A percentile compares a stretch with the other conserved stretches of the same genome.
phyloP scores from a whole-genome alignment of 208 protist species.

The Trypanosoma theileri region DNA sequence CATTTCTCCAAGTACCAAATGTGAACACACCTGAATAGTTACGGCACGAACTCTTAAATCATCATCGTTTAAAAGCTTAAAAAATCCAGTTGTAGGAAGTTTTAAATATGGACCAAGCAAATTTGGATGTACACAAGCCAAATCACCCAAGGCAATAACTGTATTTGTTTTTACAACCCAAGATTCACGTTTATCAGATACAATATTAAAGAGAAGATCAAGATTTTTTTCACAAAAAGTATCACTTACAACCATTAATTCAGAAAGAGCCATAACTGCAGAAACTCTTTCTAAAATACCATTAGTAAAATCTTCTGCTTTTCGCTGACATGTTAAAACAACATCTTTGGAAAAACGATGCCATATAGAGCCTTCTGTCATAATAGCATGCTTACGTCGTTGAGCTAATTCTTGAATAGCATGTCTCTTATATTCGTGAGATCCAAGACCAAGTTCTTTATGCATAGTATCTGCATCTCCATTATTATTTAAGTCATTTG shows the following conservation, averaged over 20 bases:
- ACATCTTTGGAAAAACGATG: conserved; percentile 49
- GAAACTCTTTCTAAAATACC: conserved; percentile 68
- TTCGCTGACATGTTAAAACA: conserved; percentile 55
- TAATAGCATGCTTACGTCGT: conserved; percentile 65
- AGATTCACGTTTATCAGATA: conserved; percentile 66
- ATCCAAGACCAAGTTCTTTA: conserved; percentile 83
- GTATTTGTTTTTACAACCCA: conserved; percentile 90
- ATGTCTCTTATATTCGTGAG: conserved; percentile 77
- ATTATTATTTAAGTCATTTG: conserved; percentile 2
- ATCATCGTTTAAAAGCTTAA: conserved; percentile 82
- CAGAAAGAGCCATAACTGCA: conserved; percentile 77
- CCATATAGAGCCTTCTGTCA: conserved; percentile 79
- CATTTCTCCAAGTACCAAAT: conserved; percentile 89
- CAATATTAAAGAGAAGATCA: conserved; percentile 77
- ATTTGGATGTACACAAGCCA: conserved; percentile 89
- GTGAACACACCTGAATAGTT: conserved; percentile 91
- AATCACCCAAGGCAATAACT: conserved; percentile 85
- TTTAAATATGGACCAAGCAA: conserved; percentile 78
- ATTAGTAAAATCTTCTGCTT: conserved; percentile 34
- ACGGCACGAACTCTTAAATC: conserved; percentile 85
- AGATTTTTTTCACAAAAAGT: conserved; percentile 73
- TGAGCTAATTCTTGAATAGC: conserved; percentile 78
- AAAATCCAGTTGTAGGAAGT: conserved; percentile 73
- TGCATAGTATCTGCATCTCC: conserved; percentile 74
- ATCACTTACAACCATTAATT: conserved; percentile 86